Percentiles rank a stretch among this genome's conserved stretches.
Evolutionary conservation across 495 filamentous ascomycete species (phyloP).

Genomic region (Gamarada debralockiae): DNA sequence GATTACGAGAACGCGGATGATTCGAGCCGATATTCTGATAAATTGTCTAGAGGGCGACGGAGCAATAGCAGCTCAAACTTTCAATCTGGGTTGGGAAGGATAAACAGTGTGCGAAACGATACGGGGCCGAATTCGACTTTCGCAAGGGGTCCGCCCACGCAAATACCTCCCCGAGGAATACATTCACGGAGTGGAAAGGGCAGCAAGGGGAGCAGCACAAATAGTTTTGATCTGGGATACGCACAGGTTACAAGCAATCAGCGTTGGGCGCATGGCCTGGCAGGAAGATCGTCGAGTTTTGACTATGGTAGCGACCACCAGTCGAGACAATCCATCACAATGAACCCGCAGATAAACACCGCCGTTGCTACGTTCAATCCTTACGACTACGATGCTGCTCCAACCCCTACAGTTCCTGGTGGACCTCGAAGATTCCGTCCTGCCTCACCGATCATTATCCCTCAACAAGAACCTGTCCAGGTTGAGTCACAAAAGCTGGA

Average conservation of each 20-base stretch:
- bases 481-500: slow-evolving; percentile 34
- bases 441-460: slow-evolving; percentile 17
- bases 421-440: slow-evolving; percentile 57
- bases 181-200: slow-evolving; percentile 55
- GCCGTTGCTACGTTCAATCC: slow-evolving; percentile 27
- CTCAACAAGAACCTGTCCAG: slow-evolving; percentile 15
- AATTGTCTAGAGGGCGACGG: slow-evolving; percentile 57
- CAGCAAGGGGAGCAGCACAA: slow-evolving; percentile 71
- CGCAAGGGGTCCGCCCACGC: slow-evolving; percentile 10
- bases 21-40: slow-evolving; percentile 54
- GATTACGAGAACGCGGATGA: slow-evolving; percentile 65
- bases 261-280: slow-evolving; percentile 52
- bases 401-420: slow-evolving; percentile 79
- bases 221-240: slow-evolving; percentile 64
- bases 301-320: slow-evolving; percentile 54
- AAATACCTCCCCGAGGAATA: slow-evolving; percentile 26
- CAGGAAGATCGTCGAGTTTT: slow-evolving; percentile 72
- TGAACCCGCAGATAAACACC: slow-evolving; percentile 24
- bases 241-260: slow-evolving; percentile 48
- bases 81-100: slow-evolving; percentile 55
- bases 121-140: slow-evolving; percentile 27
- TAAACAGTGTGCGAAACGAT: slow-evolving; percentile 55
- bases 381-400: slow-evolving; percentile 75
- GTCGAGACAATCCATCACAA: slow-evolving; percentile 20
- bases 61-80: slow-evolving; percentile 83